Conservation (phyloP, 164 flowering plant species). For the Aristolochia contorta region DNA sequence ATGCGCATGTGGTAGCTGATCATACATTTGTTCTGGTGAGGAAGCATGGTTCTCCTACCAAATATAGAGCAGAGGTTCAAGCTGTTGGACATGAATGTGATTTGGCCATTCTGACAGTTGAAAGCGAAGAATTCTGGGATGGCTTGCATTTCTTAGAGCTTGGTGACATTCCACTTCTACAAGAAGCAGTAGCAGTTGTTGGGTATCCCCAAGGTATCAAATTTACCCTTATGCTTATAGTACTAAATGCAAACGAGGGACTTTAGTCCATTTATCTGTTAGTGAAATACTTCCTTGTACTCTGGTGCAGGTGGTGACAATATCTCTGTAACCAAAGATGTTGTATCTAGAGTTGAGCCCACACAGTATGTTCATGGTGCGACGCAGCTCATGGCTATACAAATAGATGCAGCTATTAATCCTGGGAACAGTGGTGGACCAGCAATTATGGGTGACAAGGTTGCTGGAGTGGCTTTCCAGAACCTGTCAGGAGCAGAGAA, state of each 20-base stretch:
- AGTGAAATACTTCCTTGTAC: slow-evolving; percentile 3
- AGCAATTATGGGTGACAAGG: slow-evolving; percentile 88
- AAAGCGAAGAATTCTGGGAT: slow-evolving; percentile 82
- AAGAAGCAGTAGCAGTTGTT: slow-evolving; percentile 93
- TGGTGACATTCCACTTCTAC: slow-evolving; percentile 76
- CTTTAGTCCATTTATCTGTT: background rate
- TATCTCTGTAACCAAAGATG: slow-evolving; percentile 95
- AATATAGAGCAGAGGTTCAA: slow-evolving; percentile 68
- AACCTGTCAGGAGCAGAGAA: slow-evolving; percentile 95
- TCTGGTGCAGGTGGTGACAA: slow-evolving; percentile 74
- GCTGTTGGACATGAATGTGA: slow-evolving; percentile 97
- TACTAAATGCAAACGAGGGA: background rate
- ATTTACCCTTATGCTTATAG: too few species aligned
- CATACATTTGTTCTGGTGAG: slow-evolving; percentile 85
- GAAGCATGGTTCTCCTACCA: slow-evolving; percentile 87
- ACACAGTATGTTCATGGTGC: slow-evolving; percentile 95
- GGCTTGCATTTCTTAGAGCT: slow-evolving; percentile 68
- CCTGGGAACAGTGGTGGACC: slow-evolving; percentile 99
- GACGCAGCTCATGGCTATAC: slow-evolving; percentile 84
- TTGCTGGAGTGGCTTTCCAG: slow-evolving; percentile 96
- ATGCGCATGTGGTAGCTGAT: slow-evolving; percentile 96
- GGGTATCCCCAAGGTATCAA: slow-evolving; percentile 89
- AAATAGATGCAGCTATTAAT: slow-evolving; percentile 96
- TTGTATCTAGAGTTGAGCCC: slow-evolving; percentile 90
- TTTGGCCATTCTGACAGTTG: slow-evolving; percentile 69